These are phyloP conservation scores for Protea cynaroides DNA, from an alignment of 164 flowering plant genomes.

Conservation along the genomic window DNA sequence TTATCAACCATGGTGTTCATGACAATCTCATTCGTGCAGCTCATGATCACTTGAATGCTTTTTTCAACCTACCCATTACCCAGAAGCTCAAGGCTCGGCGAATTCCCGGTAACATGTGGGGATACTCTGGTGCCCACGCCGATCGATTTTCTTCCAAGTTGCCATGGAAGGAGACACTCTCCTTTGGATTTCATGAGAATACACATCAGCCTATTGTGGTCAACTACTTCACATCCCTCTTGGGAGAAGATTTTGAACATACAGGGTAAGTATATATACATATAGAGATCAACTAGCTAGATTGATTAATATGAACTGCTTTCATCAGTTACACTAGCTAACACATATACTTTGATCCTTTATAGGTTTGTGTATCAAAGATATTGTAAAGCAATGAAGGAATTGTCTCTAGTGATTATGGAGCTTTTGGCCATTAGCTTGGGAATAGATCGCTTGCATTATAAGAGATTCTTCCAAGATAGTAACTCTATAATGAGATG, in stretches of 20 bases:
- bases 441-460: slow-evolving; percentile 31
- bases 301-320: not conserved
- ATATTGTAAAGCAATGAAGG: slow-evolving; percentile 42
- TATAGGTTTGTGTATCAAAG: slow-evolving; percentile 28
- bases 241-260: slow-evolving; percentile 19
- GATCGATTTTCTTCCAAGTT: slow-evolving; percentile 33
- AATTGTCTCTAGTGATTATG: slow-evolving; percentile 17
- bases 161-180: slow-evolving; percentile 50
- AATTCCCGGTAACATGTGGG: slow-evolving; percentile 20
- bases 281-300: no score
- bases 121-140: slow-evolving; percentile 35
- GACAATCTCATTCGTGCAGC: slow-evolving; percentile 15
- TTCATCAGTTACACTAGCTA: not conserved
- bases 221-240: slow-evolving; percentile 13
- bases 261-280: slow-evolving; percentile 10
- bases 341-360: not conserved
- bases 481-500: slow-evolving; percentile 8
- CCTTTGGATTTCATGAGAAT: slow-evolving; percentile 20
- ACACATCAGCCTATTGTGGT: slow-evolving; percentile 7
- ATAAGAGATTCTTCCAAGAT: slow-evolving; percentile 22
- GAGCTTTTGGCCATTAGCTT: slow-evolving; percentile 44
- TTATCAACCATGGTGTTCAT: slow-evolving; percentile 46
- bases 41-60: slow-evolving; percentile 13
- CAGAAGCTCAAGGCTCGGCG: slow-evolving; percentile 19
- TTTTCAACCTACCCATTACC: slow-evolving; percentile 29